Conservation (phyloP, 495 filamentous ascomycete species). For the Amorphotheca resinae region DNA sequence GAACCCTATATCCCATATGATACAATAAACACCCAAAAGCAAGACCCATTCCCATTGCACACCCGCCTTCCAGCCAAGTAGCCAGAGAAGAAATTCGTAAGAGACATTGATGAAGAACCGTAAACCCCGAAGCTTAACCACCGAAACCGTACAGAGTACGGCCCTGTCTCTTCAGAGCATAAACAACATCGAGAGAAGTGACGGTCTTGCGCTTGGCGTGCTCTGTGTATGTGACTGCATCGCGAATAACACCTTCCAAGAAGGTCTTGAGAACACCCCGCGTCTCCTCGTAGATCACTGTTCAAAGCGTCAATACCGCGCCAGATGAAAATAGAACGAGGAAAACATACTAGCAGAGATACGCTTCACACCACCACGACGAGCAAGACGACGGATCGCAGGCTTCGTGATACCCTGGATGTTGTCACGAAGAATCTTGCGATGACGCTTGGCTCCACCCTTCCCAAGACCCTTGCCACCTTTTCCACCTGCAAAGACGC, state of each 20-base stretch:
- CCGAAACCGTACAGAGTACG: constrained; percentile 97
- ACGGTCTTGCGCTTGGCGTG: constrained; percentile 66
- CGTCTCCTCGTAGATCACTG: constrained; percentile 98
- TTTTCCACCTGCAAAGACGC: constrained; percentile 58
- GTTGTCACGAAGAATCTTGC: constrained; percentile 99
- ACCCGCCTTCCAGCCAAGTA: constrained; percentile 6
- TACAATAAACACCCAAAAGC: constrained; percentile 13
- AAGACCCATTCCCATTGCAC: constrained; percentile 11
- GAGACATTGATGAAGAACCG: constrained; percentile 4
- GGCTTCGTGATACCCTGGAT: constrained; percentile 99
- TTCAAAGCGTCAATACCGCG: constrained; percentile 6
- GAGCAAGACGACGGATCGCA: constrained; percentile 98
- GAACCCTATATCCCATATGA: constrained; percentile 6
- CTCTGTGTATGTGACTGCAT: constrained; percentile 78
- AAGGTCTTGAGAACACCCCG: constrained; percentile 99
- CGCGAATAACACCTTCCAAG: constrained; percentile 99
- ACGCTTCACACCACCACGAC: constrained; percentile 99
- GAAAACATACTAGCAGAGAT: constrained; percentile 62
- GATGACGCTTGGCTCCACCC: constrained; percentile 82
- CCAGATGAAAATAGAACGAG: background rate
- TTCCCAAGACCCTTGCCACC: constrained; percentile 94
- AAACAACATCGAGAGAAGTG: constrained; percentile 90
- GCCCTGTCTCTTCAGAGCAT: constrained; percentile 88
- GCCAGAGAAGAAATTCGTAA: constrained; percentile 17
- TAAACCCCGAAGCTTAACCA: constrained; percentile 42